Percentiles rank a stretch among this genome's conserved stretches.
These are phyloP conservation scores for Cinnamomum chago DNA, from an alignment of 164 flowering plant genomes.

Conservation along the genomic window DNA sequence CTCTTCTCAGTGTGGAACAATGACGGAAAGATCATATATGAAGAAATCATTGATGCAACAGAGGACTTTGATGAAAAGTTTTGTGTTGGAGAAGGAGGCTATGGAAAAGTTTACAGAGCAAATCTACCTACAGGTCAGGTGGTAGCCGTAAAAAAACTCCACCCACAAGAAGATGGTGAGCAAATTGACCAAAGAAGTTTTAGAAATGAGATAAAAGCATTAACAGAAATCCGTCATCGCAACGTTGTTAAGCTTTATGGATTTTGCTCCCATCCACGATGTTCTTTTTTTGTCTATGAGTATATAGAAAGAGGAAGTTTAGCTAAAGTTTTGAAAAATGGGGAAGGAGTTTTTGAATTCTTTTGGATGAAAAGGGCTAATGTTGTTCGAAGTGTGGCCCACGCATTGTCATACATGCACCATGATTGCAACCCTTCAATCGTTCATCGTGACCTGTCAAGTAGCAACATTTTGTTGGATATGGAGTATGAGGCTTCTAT, in stretches of 20 bases:
- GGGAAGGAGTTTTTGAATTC: background rate
- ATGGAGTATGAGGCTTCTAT: background rate
- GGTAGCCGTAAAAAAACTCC: constrained; percentile 9
- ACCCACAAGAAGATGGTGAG: background rate
- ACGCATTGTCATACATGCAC: constrained; percentile 1
- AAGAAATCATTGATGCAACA: constrained; percentile 7
- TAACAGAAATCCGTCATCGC: constrained; percentile 2
- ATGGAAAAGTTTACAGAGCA: constrained; percentile 10
- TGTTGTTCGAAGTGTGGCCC: background rate
- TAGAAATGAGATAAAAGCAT: background rate
- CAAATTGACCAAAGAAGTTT: background rate
- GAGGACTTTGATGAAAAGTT: constrained; percentile 4
- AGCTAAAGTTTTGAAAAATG: background rate
- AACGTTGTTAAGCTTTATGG: constrained; percentile 8
- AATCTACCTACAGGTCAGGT: background rate
- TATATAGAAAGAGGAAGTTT: constrained; percentile 5
- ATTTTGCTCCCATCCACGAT: background rate
- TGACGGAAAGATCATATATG: constrained; percentile 6
- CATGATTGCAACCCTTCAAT: background rate
- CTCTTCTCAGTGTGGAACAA: constrained; percentile 3
- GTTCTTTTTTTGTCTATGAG: background rate
- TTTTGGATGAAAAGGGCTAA: background rate
- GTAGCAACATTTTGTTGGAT: constrained; percentile 10
- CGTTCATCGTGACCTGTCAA: constrained; percentile 1
- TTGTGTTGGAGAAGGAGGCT: constrained; percentile 7